A percentile compares a stretch with the other conserved stretches of the same genome.
Conservation (phyloP, 805 yeast genomes). For the Candida suzukii region DNA sequence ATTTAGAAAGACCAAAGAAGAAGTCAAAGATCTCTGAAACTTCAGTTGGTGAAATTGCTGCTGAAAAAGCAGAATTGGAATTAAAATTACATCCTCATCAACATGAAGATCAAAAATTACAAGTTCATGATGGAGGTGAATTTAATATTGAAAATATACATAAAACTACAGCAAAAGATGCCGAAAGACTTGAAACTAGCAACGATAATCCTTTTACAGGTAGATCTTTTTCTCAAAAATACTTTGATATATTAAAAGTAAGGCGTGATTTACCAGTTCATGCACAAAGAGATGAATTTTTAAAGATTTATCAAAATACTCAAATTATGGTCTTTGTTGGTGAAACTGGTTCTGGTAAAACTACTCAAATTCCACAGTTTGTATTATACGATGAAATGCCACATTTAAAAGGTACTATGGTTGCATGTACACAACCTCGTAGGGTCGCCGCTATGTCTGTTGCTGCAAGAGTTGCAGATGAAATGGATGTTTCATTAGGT, state of each 20-base stretch:
- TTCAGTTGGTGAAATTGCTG: conserved; percentile 56
- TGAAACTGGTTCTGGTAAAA: conserved; percentile 98
- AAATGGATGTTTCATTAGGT: conserved; percentile 89
- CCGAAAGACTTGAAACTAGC: conserved; percentile 51
- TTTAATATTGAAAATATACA: conserved; percentile 50
- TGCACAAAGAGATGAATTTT: conserved; percentile 84
- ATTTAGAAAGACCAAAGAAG: conserved; percentile 36
- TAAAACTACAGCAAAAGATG: conserved; percentile 59
- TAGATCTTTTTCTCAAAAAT: conserved; percentile 48
- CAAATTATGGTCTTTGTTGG: conserved; percentile 98
- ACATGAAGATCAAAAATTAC: conserved; percentile 26
- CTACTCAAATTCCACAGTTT: conserved; percentile 97
- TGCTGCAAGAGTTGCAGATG: conserved; percentile 95
- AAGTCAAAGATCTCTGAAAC: conserved; percentile 41
- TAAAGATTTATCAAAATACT: conserved; percentile 72
- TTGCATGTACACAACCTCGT: conserved; percentile 96
- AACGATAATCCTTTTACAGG: conserved; percentile 78
- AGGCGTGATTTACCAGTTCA: conserved; percentile 92
- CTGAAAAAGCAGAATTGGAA: conserved; percentile 59
- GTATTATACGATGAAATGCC: conserved; percentile 91
- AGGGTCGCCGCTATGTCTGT: conserved; percentile 99
- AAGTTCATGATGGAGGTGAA: conserved; percentile 62
- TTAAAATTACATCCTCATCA: conserved; percentile 42
- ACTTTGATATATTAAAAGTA: conserved; percentile 67
- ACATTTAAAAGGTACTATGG: conserved; percentile 72